Conservation (phyloP, 106 monocot species). For the Acanthochlamys bracteata region DNA sequence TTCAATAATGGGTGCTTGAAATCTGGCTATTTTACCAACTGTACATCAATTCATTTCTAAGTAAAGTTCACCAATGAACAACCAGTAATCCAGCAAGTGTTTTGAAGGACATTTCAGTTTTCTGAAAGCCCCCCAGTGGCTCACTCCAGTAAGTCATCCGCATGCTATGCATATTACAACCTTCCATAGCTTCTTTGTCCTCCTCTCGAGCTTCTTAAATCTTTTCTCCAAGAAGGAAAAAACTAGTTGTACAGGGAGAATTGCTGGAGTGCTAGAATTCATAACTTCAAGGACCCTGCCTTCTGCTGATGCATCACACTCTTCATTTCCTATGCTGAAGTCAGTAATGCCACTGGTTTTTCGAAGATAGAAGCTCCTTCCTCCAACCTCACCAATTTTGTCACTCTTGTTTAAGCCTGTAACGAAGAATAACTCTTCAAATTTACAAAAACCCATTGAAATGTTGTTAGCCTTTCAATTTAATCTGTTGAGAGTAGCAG, state of each 20-base stretch:
- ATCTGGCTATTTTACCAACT: neutral
- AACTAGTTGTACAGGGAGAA: conserved; percentile 18
- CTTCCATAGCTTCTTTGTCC: conserved; percentile 49
- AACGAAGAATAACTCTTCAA: conserved; percentile 4
- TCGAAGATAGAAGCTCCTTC: conserved; percentile 71
- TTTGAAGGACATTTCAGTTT: neutral
- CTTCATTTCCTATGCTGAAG: conserved; percentile 11
- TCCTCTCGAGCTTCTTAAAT: conserved; percentile 39
- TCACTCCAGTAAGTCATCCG: conserved; percentile 9
- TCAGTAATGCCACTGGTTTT: conserved; percentile 16
- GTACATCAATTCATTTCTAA: neutral
- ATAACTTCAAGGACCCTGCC: conserved; percentile 5
- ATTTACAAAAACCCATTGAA: conserved; percentile 1
- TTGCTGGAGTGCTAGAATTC: neutral
- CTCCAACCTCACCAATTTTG: conserved; percentile 69
- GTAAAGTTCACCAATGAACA: no score
- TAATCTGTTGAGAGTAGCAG: neutral
- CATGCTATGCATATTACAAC: conserved; percentile 37
- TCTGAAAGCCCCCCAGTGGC: neutral
- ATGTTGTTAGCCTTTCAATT: neutral
- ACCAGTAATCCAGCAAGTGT: neutral
- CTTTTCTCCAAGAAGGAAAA: conserved; percentile 26
- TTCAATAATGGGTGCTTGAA: neutral
- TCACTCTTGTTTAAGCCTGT: conserved; percentile 64
- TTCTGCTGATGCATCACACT: neutral